Percentiles rank a stretch among this genome's conserved stretches.
Conservation (phyloP, 495 filamentous ascomycete genomes). For the Viridothelium virens region DNA sequence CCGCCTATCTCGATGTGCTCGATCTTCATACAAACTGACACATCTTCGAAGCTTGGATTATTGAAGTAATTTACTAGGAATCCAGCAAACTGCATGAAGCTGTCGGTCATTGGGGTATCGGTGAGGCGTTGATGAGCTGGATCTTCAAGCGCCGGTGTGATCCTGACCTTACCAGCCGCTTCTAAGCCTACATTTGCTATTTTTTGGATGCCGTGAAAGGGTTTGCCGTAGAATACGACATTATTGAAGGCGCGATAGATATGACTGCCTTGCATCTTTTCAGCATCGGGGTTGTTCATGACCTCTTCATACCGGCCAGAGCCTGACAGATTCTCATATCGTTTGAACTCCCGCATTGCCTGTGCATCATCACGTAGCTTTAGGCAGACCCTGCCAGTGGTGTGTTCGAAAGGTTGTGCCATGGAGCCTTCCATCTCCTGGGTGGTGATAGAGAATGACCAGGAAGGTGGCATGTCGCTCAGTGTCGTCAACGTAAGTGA, state of each 20-base stretch:
- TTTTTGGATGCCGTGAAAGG: constrained; percentile 41
- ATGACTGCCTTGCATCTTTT: constrained; percentile 44
- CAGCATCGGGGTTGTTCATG: constrained; percentile 35
- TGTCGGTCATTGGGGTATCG: neutral
- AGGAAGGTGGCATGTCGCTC: neutral
- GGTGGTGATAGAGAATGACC: neutral
- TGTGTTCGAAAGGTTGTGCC: neutral
- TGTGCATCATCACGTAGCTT: neutral
- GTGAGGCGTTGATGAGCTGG: neutral
- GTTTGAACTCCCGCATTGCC: neutral
- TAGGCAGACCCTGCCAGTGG: neutral
- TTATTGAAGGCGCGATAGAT: constrained; percentile 43
- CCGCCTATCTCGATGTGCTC: neutral
- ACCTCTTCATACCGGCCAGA: constrained; percentile 34
- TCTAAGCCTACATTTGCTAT: constrained; percentile 40
- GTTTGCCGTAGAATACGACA: constrained; percentile 44
- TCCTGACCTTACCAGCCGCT: constrained; percentile 39
- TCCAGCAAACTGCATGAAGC: constrained; percentile 10
- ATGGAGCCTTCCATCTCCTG: neutral
- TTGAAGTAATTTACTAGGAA: constrained; percentile 3
- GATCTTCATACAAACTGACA: neutral
- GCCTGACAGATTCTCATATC: neutral
- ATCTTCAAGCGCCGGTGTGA: neutral
- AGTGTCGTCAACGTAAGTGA: neutral
- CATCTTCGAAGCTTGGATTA: neutral